Evolutionary conservation across 345 rosid genomes (phyloP).

Genomic region (Diplotaxis tenuifolia): DNA sequence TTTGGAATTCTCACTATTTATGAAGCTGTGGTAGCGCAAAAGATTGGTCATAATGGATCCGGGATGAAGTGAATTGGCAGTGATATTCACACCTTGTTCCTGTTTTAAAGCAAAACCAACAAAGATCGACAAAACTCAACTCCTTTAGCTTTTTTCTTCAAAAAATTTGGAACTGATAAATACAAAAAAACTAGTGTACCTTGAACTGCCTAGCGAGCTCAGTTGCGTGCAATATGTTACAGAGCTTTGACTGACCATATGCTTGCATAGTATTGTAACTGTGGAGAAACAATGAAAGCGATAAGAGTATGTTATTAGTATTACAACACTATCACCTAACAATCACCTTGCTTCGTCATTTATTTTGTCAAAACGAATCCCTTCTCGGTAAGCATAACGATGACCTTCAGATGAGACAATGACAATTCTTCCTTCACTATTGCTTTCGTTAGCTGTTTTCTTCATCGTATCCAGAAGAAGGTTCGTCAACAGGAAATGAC

Average conservation of each 20-base stretch:
- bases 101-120: slow-evolving; percentile 35
- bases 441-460: slow-evolving; percentile 56
- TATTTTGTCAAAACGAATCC: slow-evolving; percentile 60
- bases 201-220: slow-evolving; percentile 72
- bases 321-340: neutral
- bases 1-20: slow-evolving; percentile 38
- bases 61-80: slow-evolving; percentile 78
- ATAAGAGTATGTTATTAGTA: neutral
- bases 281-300: neutral
- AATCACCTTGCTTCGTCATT: slow-evolving; percentile 62
- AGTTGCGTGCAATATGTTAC: slow-evolving; percentile 74
- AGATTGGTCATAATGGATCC: slow-evolving; percentile 67
- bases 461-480: slow-evolving; percentile 74
- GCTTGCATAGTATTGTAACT: slow-evolving; percentile 56
- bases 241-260: slow-evolving; percentile 79
- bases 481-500: slow-evolving; percentile 71
- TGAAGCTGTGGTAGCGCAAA: slow-evolving; percentile 46
- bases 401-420: slow-evolving; percentile 71
- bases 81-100: slow-evolving; percentile 60
- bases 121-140: neutral
- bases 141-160: slow-evolving; percentile 13
- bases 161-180: neutral
- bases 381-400: slow-evolving; percentile 49
- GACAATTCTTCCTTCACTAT: slow-evolving; percentile 69
- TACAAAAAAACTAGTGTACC: slow-evolving; percentile 37